These are phyloP conservation scores for Phytopythium helicoides DNA, from an alignment of 352 stramenopile species.

Conservation along the genomic window DNA sequence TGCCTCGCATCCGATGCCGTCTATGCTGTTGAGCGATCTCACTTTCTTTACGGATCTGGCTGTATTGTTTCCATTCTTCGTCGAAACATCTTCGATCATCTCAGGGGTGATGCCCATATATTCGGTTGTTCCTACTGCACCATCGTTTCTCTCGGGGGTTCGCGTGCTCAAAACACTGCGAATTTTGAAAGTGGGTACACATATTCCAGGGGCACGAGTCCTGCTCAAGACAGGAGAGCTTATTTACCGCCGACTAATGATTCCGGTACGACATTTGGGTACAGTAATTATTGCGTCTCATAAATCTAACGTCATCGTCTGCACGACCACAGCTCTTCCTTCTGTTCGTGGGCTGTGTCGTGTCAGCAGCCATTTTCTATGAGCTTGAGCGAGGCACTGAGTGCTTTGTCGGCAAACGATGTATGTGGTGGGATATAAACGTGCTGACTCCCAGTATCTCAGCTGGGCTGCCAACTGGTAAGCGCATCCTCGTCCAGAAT, in stretches of 20 bases:
- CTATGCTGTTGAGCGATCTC: conserved; percentile 23
- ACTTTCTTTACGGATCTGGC: conserved; percentile 17
- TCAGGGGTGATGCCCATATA: conserved; percentile 22
- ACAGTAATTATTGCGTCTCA: background rate
- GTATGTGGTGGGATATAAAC: conserved; percentile 38
- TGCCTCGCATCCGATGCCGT: conserved; percentile 22
- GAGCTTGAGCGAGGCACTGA: conserved; percentile 43
- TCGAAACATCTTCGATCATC: conserved; percentile 21
- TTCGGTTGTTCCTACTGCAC: conserved; percentile 32
- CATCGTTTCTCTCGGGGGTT: conserved; percentile 41
- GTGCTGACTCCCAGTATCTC: conserved; percentile 35
- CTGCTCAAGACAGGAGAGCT: conserved; percentile 31
- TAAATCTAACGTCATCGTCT: background rate
- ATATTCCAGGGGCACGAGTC: conserved; percentile 38
- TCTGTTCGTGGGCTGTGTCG: conserved; percentile 38
- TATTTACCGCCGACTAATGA: conserved; percentile 25
- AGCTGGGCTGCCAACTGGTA: conserved; percentile 18
- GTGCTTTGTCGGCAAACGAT: conserved; percentile 29
- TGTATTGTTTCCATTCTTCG: conserved; percentile 37
- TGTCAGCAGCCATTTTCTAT: conserved; percentile 41
- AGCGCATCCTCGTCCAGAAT: conserved; percentile 43
- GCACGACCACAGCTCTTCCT: conserved; percentile 37
- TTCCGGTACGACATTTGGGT: no score
- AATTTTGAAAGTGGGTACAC: conserved; percentile 41
- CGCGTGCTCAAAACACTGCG: conserved; percentile 43